phyloP scores from a whole-genome alignment of 2,329 filamentous ascomycete genomes.

The Tolypocladium guangdongense region DNA sequence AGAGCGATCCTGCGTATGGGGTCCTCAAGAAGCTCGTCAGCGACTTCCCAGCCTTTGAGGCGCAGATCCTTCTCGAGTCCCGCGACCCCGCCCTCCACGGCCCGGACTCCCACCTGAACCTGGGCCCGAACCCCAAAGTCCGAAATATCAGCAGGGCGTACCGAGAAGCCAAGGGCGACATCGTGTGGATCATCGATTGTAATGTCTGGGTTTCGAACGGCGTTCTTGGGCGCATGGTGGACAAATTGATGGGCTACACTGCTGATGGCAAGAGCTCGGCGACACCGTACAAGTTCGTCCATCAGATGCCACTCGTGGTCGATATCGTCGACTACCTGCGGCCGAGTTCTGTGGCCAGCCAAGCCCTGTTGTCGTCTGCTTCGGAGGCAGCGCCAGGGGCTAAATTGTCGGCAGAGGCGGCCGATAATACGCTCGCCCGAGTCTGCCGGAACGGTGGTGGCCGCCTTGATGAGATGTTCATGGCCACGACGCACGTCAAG shows the following conservation, averaged over 20 bases:
- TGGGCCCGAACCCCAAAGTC: slow-evolving; percentile 98
- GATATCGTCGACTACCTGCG: slow-evolving; percentile 41
- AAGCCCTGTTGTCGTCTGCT: slow-evolving; percentile 21
- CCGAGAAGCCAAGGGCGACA: slow-evolving; percentile 73
- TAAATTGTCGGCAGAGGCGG: slow-evolving; percentile 12
- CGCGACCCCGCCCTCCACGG: slow-evolving; percentile 63
- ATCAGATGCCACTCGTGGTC: slow-evolving; percentile 84
- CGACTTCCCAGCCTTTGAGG: slow-evolving; percentile 64
- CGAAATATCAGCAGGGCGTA: slow-evolving; percentile 92
- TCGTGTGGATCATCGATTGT: slow-evolving; percentile 93
- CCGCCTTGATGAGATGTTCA: slow-evolving; percentile 85
- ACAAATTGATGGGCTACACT: slow-evolving; percentile 64
- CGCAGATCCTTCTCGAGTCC: slow-evolving; percentile 65
- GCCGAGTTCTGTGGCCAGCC: slow-evolving; percentile 9
- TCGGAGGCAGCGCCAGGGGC: slow-evolving; percentile 19
- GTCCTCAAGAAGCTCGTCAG: slow-evolving; percentile 59
- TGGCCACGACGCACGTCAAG: slow-evolving; percentile 88
- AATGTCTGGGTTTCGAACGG: slow-evolving; percentile 85
- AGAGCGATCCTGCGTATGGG: slow-evolving; percentile 65
- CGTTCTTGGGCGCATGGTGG: slow-evolving; percentile 79
- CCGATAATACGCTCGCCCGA: slow-evolving; percentile 14
- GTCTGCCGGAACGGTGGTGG: slow-evolving; percentile 51
- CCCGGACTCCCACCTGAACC: slow-evolving; percentile 35
- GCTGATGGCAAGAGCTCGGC: slow-evolving; percentile 32
- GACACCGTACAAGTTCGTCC: slow-evolving; percentile 77